These are phyloP conservation scores for Fusarium staphyleae DNA, from an alignment of 2,329 filamentous ascomycete species.

Conservation along the genomic window DNA sequence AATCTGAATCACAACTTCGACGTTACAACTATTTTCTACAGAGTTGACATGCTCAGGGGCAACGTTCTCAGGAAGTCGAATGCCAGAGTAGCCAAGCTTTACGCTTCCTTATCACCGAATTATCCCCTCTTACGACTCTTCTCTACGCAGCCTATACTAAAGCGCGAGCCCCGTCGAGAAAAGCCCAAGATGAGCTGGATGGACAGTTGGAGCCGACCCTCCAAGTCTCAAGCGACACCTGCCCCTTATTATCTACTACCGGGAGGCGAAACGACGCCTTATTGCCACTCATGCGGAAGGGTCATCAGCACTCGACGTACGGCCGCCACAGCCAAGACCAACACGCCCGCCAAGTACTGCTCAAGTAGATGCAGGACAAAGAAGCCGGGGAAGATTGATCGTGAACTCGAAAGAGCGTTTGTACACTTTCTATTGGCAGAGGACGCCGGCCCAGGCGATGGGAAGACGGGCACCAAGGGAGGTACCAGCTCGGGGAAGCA, in stretches of 20 bases:
- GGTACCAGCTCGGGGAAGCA: conserved; percentile 52
- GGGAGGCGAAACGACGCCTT: conserved; percentile 56
- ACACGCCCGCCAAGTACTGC: conserved; percentile 58
- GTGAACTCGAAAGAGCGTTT: conserved; percentile 60
- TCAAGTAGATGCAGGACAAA: conserved; percentile 60
- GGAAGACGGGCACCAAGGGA: conserved; percentile 44
- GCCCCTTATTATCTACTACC: conserved; percentile 61
- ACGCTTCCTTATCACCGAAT: background rate
- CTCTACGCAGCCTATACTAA: background rate
- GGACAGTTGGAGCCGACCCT: conserved; percentile 51
- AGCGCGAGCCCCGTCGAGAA: background rate
- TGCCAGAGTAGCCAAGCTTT: background rate
- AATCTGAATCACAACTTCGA: background rate
- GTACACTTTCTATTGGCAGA: conserved; percentile 44
- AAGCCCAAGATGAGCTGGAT: conserved; percentile 50
- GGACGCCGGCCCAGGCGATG: background rate
- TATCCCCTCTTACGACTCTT: background rate
- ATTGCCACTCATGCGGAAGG: conserved; percentile 64
- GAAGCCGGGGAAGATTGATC: conserved; percentile 58
- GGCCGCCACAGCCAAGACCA: conserved; percentile 37
- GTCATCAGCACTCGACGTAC: conserved; percentile 54
- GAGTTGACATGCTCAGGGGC: background rate
- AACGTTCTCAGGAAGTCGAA: background rate
- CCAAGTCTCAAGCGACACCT: conserved; percentile 53
- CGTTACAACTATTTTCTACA: background rate